Conservation (phyloP, 352 stramenopile species). For the Phytophthora brassicae region DNA sequence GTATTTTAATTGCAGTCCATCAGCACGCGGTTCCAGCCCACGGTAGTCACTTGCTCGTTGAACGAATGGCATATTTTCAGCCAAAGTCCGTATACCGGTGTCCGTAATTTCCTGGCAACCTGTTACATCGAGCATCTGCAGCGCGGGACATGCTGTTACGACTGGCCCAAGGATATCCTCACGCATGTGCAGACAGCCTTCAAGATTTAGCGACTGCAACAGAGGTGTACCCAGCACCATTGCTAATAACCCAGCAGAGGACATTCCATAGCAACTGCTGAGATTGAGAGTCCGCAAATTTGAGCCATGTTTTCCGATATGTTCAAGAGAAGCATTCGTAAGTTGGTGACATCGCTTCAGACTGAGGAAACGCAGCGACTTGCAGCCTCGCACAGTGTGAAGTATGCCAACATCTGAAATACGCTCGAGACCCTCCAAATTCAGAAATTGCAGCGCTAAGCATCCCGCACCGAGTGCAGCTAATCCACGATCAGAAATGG, state of each 20-base stretch:
- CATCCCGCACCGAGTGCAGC: slow-evolving; percentile 52
- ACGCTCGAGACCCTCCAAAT: slow-evolving; percentile 63
- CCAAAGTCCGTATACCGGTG: slow-evolving; percentile 63
- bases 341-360: slow-evolving; percentile 66
- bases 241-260: slow-evolving; percentile 48
- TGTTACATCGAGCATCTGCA: slow-evolving; percentile 72
- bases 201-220: slow-evolving; percentile 68
- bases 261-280: slow-evolving; percentile 59
- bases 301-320: slow-evolving; percentile 49
- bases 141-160: slow-evolving; percentile 47
- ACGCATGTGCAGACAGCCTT: slow-evolving; percentile 66
- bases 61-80: slow-evolving; percentile 72
- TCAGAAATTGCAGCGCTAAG: slow-evolving; percentile 66
- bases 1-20: slow-evolving; percentile 67
- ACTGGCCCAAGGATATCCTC: slow-evolving; percentile 70
- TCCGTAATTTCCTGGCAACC: slow-evolving; percentile 83
- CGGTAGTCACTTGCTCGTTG: slow-evolving; percentile 51
- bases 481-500: slow-evolving; percentile 64
- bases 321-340: slow-evolving; percentile 43
- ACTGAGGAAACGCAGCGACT: slow-evolving; percentile 57
- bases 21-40: slow-evolving; percentile 54
- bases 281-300: slow-evolving; percentile 66
- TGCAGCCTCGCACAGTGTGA: slow-evolving; percentile 50
- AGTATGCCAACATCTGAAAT: slow-evolving; percentile 55
- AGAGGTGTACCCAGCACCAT: slow-evolving; percentile 53